These are phyloP conservation scores for Dryas integrifolia DNA, from an alignment of 331 rosid genomes.

Conservation along the genomic window DNA sequence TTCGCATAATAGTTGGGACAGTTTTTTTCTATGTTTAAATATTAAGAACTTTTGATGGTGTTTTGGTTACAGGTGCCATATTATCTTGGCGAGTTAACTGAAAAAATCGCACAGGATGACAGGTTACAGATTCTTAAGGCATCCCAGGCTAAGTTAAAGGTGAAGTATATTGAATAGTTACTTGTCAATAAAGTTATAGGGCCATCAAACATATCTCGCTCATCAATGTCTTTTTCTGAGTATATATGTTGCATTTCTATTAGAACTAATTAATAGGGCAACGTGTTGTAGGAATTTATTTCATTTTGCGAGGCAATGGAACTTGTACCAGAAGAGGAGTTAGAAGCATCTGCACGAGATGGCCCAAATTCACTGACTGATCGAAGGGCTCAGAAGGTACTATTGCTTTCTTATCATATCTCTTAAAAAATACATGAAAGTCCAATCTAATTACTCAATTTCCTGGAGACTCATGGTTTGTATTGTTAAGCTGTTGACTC, in stretches of 20 bases:
- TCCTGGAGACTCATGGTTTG: conserved; percentile 1
- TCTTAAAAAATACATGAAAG: neutral
- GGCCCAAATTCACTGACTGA: conserved; percentile 58
- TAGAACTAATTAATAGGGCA: conserved; percentile 10
- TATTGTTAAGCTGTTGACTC: neutral
- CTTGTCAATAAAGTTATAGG: neutral
- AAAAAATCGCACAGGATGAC: conserved; percentile 67
- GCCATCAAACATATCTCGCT: neutral
- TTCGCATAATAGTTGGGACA: neutral
- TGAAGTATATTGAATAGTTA: conserved; percentile 11
- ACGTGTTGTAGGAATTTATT: conserved; percentile 60
- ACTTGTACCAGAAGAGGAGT: conserved; percentile 78
- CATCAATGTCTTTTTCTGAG: neutral
- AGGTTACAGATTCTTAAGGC: conserved; percentile 68
- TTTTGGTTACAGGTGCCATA: conserved; percentile 62
- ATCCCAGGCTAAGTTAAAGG: conserved; percentile 82
- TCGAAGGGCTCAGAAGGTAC: conserved; percentile 87
- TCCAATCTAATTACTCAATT: neutral
- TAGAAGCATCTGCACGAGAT: conserved; percentile 47
- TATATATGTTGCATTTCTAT: neutral
- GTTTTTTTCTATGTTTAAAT: neutral
- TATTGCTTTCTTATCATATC: neutral
- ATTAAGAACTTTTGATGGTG: neutral
- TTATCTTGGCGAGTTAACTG: conserved; percentile 88
- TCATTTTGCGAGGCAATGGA: conserved; percentile 90